These are phyloP conservation scores for Mycena amicta DNA, from an alignment of 768 basidiomycete species.

Conservation along the genomic window DNA sequence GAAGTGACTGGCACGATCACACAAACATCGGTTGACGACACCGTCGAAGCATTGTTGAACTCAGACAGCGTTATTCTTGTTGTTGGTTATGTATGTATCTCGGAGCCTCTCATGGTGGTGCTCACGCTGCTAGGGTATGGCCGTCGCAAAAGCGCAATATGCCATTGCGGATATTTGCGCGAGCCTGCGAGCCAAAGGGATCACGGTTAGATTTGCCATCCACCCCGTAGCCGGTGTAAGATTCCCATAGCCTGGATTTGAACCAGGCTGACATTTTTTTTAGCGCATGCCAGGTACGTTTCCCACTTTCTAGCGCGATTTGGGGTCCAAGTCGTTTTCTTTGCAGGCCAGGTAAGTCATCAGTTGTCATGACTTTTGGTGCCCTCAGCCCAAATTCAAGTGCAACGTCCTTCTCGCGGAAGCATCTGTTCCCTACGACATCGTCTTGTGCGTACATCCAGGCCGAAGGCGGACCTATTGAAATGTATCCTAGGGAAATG, in stretches of 20 bases:
- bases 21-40: slow-evolving; percentile 78
- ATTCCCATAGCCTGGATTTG: background rate
- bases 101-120: background rate
- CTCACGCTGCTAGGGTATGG: slow-evolving; percentile 91
- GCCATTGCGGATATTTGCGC: slow-evolving; percentile 75
- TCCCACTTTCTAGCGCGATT: too few species aligned
- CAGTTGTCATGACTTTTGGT: background rate
- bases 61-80: slow-evolving; percentile 85
- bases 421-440: slow-evolving; percentile 88
- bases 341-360: slow-evolving; percentile 15
- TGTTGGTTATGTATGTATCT: slow-evolving; percentile 27
- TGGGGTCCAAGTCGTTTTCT: too few species aligned
- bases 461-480: background rate
- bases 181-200: slow-evolving; percentile 69
- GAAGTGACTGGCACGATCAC: slow-evolving; percentile 86
- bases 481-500: slow-evolving; percentile 68
- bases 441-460: background rate
- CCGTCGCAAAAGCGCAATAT: slow-evolving; percentile 89
- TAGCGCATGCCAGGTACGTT: slow-evolving; percentile 74
- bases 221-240: slow-evolving; percentile 80
- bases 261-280: background rate
- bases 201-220: slow-evolving; percentile 84
- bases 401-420: slow-evolving; percentile 92
- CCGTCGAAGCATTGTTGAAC: slow-evolving; percentile 74
- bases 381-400: slow-evolving; percentile 37